A percentile compares a stretch with the other conserved stretches of the same genome.
These are phyloP conservation scores for Hypoxylon fuscum DNA, from an alignment of 495 filamentous ascomycete species.

Conservation along the genomic window DNA sequence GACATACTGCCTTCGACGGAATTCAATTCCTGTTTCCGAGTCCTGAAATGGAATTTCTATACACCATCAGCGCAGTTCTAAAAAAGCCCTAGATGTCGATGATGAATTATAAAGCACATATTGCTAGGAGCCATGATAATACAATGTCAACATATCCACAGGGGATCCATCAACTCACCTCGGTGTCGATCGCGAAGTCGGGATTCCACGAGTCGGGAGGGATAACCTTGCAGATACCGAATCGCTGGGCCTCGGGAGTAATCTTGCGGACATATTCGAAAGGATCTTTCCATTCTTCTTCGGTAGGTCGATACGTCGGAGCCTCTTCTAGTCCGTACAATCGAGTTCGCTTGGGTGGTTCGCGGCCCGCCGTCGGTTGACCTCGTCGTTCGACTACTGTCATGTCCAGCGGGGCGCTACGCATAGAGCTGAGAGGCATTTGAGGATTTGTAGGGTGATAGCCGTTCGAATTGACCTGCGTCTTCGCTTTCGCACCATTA, in stretches of 20 bases:
- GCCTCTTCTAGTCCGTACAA: slow-evolving; percentile 89
- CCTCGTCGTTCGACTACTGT: slow-evolving; percentile 91
- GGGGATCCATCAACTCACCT: slow-evolving; percentile 68
- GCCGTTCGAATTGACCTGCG: slow-evolving; percentile 60
- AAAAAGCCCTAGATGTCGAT: not conserved
- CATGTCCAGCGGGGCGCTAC: slow-evolving; percentile 75
- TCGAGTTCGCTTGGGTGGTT: slow-evolving; percentile 76
- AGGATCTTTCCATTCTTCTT: slow-evolving; percentile 94
- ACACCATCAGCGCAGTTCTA: slow-evolving; percentile 23
- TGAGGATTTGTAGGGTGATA: slow-evolving; percentile 60
- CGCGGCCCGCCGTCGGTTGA: slow-evolving; percentile 75
- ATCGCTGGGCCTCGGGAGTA: slow-evolving; percentile 80
- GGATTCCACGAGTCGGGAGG: slow-evolving; percentile 95
- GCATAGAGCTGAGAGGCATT: slow-evolving; percentile 61
- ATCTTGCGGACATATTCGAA: slow-evolving; percentile 93
- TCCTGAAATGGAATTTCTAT: slow-evolving; percentile 96
- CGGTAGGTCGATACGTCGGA: slow-evolving; percentile 87
- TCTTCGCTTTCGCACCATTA: slow-evolving; percentile 52
- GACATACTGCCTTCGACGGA: slow-evolving; percentile 96
- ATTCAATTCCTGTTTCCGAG: slow-evolving; percentile 95
- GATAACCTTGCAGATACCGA: slow-evolving; percentile 93
- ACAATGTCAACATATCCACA: not conserved
- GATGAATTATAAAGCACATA: not conserved
- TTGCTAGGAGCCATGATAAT: not conserved
- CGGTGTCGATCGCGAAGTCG: slow-evolving; percentile 93